phyloP scores from a whole-genome alignment of 2,329 filamentous ascomycete species.

The Didymella glomerata region DNA sequence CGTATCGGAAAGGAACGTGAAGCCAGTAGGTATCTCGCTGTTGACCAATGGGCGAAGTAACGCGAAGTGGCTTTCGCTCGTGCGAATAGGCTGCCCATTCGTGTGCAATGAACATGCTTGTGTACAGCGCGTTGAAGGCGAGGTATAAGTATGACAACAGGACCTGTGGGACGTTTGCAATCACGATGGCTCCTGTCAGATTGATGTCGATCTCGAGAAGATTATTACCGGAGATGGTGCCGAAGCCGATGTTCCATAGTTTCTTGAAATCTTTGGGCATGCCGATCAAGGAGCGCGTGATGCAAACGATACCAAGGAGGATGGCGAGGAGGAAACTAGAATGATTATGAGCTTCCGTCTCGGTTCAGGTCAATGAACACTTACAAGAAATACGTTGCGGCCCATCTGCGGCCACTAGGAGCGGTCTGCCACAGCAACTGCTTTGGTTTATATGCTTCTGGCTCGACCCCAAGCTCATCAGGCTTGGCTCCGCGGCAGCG shows the following conservation, averaged over 20 bases:
- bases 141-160: constrained; percentile 59
- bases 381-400: constrained; percentile 3
- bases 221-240: constrained; percentile 24
- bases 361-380: neutral
- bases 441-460: constrained; percentile 2
- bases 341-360: neutral
- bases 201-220: constrained; percentile 14
- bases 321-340: neutral
- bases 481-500: neutral
- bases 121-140: constrained; percentile 57
- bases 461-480: constrained; percentile 7
- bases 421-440: constrained; percentile 5
- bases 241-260: constrained; percentile 25
- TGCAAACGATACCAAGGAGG: constrained; percentile 9
- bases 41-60: constrained; percentile 46
- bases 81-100: constrained; percentile 58
- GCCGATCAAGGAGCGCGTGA: neutral
- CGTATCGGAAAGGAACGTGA: constrained; percentile 51
- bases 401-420: constrained; percentile 7
- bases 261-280: constrained; percentile 18
- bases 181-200: constrained; percentile 35
- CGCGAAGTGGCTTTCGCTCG: constrained; percentile 48
- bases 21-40: constrained; percentile 56
- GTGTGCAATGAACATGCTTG: constrained; percentile 56
- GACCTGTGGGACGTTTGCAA: constrained; percentile 59